Base-by-base conservation (phyloP, 768 basidiomycete genomes). In the Russula sp. region DNA sequence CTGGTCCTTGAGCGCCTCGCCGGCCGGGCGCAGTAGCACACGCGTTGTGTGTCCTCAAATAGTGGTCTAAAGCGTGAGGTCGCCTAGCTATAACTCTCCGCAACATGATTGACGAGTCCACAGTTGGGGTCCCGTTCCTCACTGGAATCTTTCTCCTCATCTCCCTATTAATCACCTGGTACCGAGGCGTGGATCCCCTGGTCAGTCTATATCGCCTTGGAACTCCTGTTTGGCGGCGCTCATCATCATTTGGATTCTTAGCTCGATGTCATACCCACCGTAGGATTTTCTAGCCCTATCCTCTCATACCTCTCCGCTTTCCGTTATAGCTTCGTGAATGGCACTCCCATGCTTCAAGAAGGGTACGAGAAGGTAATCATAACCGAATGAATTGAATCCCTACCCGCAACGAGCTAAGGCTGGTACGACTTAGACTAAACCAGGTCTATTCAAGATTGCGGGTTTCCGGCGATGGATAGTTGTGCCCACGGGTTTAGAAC, bases 381-480 rank as follows among this genome's bases (percentile, higher is more conserved):
- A 38, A 9, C n/a, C 7, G 3, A 29, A 29, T 29, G 3, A 29
- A 29, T 29, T 47, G 22, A 39, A 11, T 25, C 11, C 13, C 20
- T 4, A 32, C 2, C 20, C 7, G 4, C 8, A 25, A n/a, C 20
- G 38, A 41, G 45, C 45, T 60, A 36, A 48, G 11, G 13, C 14
- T 32, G 7, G 5, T n/a, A 2, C 22, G 10, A 55, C 22, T 11
- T 25, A 75, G 74, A 61, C 72, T 5, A 56, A 56, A 56, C 61
- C 55, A 10, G 56, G 60, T 2, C 59, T 71, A 6, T 78, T 76
- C 67, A 76, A 72, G 50, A 61, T 76, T 5, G 60, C 74, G 0
- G 59, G 64, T 2, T 32, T 67, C 3, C 25, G 36, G 10, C 67
- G 68, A n/a, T 82, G 81, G 81, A 57, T 69, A 0, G 73, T 82